A percentile compares a stretch with the other conserved stretches of the same genome.
Conservation (phyloP, 768 basidiomycete genomes). For the Steccherinum ochraceum region DNA sequence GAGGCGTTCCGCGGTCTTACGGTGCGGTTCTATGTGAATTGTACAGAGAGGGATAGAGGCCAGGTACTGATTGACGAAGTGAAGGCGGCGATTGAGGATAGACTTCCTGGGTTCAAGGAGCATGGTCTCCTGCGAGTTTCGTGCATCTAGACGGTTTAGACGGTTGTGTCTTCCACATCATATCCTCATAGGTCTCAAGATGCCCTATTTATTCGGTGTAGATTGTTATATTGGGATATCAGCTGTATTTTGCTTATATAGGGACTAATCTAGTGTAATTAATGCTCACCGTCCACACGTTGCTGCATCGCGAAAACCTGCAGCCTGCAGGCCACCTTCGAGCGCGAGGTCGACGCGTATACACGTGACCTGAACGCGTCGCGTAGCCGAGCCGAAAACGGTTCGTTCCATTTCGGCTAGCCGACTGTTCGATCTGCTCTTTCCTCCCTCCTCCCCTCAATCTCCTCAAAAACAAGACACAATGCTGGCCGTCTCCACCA, state of each 20-base stretch:
- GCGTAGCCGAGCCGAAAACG: background rate
- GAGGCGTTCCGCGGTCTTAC: constrained; percentile 16
- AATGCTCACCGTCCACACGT: too few species aligned
- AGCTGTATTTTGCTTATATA: too few species aligned
- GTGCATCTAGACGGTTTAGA: constrained; percentile 23
- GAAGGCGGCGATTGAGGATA: constrained; percentile 9
- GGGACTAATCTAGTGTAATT: too few species aligned
- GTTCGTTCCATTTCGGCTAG: background rate
- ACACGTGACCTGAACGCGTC: background rate
- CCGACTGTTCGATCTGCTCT: background rate
- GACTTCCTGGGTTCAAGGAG: constrained; percentile 15
- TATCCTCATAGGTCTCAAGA: background rate
- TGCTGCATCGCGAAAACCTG: too few species aligned
- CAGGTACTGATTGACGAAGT: constrained; percentile 7
- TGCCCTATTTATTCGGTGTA: background rate
- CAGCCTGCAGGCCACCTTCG: too few species aligned
- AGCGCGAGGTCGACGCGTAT: background rate
- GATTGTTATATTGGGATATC: too few species aligned
- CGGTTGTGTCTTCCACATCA: constrained; percentile 28
- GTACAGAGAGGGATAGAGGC: constrained; percentile 6
- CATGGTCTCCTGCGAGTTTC: constrained; percentile 17
- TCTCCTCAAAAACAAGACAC: background rate
- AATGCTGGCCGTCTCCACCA: constrained; percentile 56
- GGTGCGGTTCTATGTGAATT: constrained; percentile 20
- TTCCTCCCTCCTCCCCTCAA: constrained; percentile 27